Base-by-base conservation (phyloP, 495 filamentous ascomycete genomes). In the Hypomontagnella monticulosa region DNA sequence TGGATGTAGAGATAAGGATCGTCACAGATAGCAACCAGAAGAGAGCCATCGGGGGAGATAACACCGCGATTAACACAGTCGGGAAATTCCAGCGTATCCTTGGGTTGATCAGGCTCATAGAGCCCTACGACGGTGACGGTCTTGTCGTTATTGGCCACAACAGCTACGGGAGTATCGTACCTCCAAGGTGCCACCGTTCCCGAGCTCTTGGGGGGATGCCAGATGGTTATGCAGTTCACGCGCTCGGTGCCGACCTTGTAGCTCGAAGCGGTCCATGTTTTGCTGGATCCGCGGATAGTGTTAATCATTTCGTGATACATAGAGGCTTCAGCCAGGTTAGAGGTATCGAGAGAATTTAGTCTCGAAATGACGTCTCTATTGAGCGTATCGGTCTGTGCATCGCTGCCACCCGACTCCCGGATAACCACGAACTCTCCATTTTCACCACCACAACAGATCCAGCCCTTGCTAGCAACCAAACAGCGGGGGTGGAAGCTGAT, bases 51-150 rank as follows among this genome's bases (percentile, higher is more conserved):
- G 0, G 95, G 95, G 23, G 93, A 97, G 41, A 99, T 88, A 15
- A 93, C 87, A 4, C 93, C 91, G 74, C 95, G 93, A 74, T 99
- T 99, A 78, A 97, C 94, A 54, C 85, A 87, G 63, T 90, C 87
- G 37, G 89, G 87, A 59, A 93, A 91, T 4, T 85, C 79, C 16
- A 97, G 75, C 48, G 87, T 82, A 36, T 89, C 85, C 37, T 93
- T 75, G 11, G 87, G 81, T 23, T 77, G 66, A 4, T 65, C 52
- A 18, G 61, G 65, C 9, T 70, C 60, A 42, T 64, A 41, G 6
- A 98, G 80, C 33, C 88, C 89, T 71, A 93, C 92, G 12, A 97
- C 79, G 14, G 87, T 87, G 27, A 98, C 88, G 0, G 90, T 91
- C 71, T 87, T 88, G 73, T 99, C 95, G 72, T 99, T 99, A 76